phyloP scores from a whole-genome alignment of 805 yeast species.

The Wickerhamiella allomyrinae region DNA sequence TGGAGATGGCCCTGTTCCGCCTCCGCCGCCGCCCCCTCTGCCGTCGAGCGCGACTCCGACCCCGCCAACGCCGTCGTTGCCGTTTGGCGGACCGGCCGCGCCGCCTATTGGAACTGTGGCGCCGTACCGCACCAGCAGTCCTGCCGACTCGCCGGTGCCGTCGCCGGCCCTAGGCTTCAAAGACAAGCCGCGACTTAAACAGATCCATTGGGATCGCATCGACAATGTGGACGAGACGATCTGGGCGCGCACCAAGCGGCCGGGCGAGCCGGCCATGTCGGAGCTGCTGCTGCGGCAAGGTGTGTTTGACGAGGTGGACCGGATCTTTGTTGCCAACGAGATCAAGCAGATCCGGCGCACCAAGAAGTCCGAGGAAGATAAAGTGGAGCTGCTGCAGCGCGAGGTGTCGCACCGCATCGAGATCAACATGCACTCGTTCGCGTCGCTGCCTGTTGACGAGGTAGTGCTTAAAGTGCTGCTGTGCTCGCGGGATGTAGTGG shows the following conservation, averaged over 20 bases:
- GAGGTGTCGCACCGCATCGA: constrained; percentile 92
- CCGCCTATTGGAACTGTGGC: neutral
- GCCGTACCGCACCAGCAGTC: neutral
- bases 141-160: constrained; percentile 9
- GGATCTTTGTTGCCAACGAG: constrained; percentile 74
- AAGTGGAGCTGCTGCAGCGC: constrained; percentile 58
- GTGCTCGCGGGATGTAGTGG: constrained; percentile 61
- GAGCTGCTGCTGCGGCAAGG: constrained; percentile 62
- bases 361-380: constrained; percentile 36
- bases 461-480: constrained; percentile 56
- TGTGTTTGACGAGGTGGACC: constrained; percentile 69
- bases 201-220: constrained; percentile 92
- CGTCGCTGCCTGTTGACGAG: constrained; percentile 45
- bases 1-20: neutral
- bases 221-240: constrained; percentile 74
- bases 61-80: constrained; percentile 24
- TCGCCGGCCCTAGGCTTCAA: constrained; percentile 29
- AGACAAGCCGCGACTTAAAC: constrained; percentile 71
- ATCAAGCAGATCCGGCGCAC: constrained; percentile 33
- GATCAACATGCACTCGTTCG: constrained; percentile 72
- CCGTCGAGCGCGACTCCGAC: constrained; percentile 18
- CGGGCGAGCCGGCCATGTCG: constrained; percentile 42
- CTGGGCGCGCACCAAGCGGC: constrained; percentile 40
- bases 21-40: constrained; percentile 21
- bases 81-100: constrained; percentile 7